Percentiles rank a stretch among this genome's conserved stretches.
Conservation (phyloP, 2,329 filamentous ascomycete species). For the Nigrospora sphaerica region DNA sequence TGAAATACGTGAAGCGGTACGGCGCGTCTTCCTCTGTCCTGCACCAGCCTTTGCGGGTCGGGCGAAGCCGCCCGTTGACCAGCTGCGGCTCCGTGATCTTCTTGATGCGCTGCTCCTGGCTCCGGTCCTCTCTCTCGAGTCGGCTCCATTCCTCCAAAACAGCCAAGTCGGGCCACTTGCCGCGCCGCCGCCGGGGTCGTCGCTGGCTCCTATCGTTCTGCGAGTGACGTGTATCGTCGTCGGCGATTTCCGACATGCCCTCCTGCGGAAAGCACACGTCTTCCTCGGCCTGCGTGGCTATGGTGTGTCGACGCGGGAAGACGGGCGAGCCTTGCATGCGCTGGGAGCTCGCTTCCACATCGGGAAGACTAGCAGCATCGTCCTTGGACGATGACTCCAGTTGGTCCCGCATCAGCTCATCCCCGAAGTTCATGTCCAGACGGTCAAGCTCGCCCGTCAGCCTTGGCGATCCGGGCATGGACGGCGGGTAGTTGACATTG, state of each 20-base stretch:
- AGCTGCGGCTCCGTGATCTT: constrained; percentile 91
- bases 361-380: constrained; percentile 10
- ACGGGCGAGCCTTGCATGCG: constrained; percentile 23
- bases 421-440: constrained; percentile 53
- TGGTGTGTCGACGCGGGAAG: constrained; percentile 46
- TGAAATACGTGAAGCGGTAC: constrained; percentile 97
- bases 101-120: constrained; percentile 75
- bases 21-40: constrained; percentile 82
- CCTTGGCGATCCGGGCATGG: constrained; percentile 54
- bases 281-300: constrained; percentile 62
- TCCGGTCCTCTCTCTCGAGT: constrained; percentile 83
- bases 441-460: constrained; percentile 38
- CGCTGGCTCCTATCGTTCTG: constrained; percentile 31
- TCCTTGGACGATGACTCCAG: neutral
- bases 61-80: constrained; percentile 80
- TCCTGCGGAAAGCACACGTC: constrained; percentile 90
- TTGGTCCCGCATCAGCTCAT: constrained; percentile 60
- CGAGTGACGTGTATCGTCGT: constrained; percentile 58
- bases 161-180: constrained; percentile 79
- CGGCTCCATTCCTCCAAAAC: constrained; percentile 84
- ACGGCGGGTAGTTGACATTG: constrained; percentile 64
- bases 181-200: constrained; percentile 49
- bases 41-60: constrained; percentile 76
- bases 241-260: constrained; percentile 70
- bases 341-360: constrained; percentile 14